These are phyloP conservation scores for Orbilia brochopaga DNA, from an alignment of 2,329 filamentous ascomycete genomes.

Conservation along the genomic window DNA sequence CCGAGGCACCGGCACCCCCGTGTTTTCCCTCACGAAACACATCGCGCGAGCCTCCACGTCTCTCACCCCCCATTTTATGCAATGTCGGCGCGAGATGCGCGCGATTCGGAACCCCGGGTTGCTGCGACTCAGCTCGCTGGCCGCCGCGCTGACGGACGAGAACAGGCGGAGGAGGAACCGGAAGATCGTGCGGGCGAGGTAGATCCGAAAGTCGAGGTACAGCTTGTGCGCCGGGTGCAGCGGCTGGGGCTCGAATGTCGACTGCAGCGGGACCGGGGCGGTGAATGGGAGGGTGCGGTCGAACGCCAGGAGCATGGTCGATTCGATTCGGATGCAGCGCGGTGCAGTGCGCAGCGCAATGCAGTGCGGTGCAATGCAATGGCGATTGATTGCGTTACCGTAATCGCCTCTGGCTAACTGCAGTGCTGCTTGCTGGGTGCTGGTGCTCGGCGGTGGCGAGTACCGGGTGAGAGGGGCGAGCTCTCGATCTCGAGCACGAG, in stretches of 20 bases:
- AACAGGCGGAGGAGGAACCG: slow-evolving; percentile 34
- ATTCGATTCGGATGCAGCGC: not conserved
- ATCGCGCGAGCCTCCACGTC: slow-evolving; percentile 41
- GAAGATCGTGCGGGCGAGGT: slow-evolving; percentile 27
- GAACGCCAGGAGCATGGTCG: slow-evolving; percentile 48
- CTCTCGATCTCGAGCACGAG: slow-evolving; percentile 1
- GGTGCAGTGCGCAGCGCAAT: too few relatives aligned
- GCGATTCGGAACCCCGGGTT: slow-evolving; percentile 43
- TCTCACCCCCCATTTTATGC: slow-evolving; percentile 48
- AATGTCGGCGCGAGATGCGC: slow-evolving; percentile 25
- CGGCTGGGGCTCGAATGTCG: slow-evolving; percentile 21
- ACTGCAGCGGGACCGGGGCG: slow-evolving; percentile 22
- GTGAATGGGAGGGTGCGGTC: slow-evolving; percentile 15
- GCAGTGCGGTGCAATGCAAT: too few relatives aligned
- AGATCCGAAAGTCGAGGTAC: slow-evolving; percentile 40
- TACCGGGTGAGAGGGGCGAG: slow-evolving; percentile 1
- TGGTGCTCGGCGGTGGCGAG: slow-evolving; percentile 1
- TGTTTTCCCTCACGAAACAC: slow-evolving; percentile 37
- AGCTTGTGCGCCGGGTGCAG: slow-evolving; percentile 37
- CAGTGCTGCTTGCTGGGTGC: not conserved
- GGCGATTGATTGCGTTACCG: too few relatives aligned
- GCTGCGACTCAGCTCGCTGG: slow-evolving; percentile 7
- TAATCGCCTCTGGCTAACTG: not conserved
- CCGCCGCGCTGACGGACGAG: not conserved
- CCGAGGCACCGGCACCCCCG: slow-evolving; percentile 30